Conservation (phyloP, 2,329 filamentous ascomycete genomes). For the Fusarium proliferatum region DNA sequence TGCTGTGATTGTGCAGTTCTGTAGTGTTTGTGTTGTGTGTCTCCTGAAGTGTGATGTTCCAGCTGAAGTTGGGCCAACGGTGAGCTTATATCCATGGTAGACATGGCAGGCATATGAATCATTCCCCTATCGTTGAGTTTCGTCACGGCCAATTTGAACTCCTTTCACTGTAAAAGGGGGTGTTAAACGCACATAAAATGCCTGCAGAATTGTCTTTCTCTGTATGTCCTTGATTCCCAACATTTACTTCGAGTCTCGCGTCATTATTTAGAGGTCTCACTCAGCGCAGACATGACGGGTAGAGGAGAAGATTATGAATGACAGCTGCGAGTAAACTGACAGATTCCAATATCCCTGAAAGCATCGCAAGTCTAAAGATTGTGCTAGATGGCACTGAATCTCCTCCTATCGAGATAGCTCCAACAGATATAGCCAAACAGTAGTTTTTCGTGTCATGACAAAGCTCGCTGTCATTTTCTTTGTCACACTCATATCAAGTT, state of each 20-base stretch:
- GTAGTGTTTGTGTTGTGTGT: rapidly evolving
- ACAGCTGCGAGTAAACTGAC: rapidly evolving
- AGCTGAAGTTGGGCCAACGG: rapidly evolving
- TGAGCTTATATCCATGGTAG: not conserved
- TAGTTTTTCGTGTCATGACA: not conserved
- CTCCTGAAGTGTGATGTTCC: not conserved
- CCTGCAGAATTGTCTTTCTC: not conserved
- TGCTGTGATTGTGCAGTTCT: not conserved
- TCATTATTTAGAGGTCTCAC: rapidly evolving
- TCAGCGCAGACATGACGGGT: not conserved
- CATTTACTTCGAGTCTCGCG: rapidly evolving
- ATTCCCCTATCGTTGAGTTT: rapidly evolving
- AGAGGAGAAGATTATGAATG: rapidly evolving
- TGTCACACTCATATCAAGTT: rapidly evolving
- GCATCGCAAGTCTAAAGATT: rapidly evolving
- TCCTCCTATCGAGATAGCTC: rapidly evolving
- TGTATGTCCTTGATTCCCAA: rapidly evolving
- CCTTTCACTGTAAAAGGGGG: not conserved
- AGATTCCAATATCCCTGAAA: rapidly evolving
- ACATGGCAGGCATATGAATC: rapidly evolving
- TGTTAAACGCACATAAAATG: rapidly evolving
- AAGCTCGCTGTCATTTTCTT: not conserved
- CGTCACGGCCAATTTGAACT: rapidly evolving
- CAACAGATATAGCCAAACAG: not conserved
- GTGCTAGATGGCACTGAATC: rapidly evolving